Evolutionary conservation across 2,329 filamentous ascomycete species (phyloP), one percentile per base, ranked within the genome.

Genomic region (Fonsecaea pedrosoi): DNA sequence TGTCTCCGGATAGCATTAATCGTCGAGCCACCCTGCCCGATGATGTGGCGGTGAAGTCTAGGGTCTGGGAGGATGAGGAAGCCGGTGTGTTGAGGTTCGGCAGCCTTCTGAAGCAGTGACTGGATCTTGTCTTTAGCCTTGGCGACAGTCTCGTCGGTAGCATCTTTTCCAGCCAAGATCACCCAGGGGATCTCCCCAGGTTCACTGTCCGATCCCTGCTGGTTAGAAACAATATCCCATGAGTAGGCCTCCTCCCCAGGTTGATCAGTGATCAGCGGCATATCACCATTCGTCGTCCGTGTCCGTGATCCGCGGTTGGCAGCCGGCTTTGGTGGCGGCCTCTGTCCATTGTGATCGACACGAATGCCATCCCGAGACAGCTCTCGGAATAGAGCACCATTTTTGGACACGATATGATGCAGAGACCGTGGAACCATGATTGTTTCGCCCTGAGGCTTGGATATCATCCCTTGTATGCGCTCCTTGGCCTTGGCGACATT

Each of bases 201-300:
- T 32, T 75, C 74, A 15, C 58, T 50, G 57, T 71, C 73, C 25
- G 70, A 62, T 2, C 70, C 66, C 38, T 57, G 58, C 45, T 70
- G 66, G 58, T 70, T 70, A 40, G 73, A 69, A 62, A 96, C 86
- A 12, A 95, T 82, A 72, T 91, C 91, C 92, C 94, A 99, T 1
- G 91, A 92, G 82, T 96, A 89, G 25, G 84, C 86, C 18, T 61
- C 88, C 6, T 87, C 83, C 25, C 88, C 86, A 0, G 86, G 85
- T 60, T 95, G 92, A 75, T 98, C 95, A 0, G 94, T 98, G 79
- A 98, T 98, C 72, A 99, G 81, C n/a, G 95, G 95, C 45, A 87
- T 80, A 57, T 83, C 85, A 54, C 86, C 87, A 70, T 87, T 89
- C 45, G 83, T 82, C 68, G 79, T 78, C 64, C 82, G 79, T 54